Conservation (phyloP, 768 basidiomycete species). For the Collybia sordida region DNA sequence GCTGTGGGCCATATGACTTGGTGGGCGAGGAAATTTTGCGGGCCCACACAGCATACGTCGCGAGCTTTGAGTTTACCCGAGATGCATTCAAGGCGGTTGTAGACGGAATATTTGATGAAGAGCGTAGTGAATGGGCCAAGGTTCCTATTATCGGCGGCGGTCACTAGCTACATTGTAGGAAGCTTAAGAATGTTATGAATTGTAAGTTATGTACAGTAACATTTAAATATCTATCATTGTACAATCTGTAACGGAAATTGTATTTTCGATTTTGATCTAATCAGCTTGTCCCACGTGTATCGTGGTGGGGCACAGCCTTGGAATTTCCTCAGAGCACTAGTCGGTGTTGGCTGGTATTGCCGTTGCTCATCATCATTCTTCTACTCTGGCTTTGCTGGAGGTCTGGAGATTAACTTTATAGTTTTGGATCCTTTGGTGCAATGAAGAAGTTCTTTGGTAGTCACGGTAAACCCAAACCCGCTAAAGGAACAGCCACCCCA, state of each 20-base stretch:
- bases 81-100: conserved; percentile 47
- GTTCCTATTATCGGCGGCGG: background rate
- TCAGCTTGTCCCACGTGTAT: conserved; percentile 1
- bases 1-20: conserved; percentile 69
- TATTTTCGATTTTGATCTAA: conserved; percentile 1
- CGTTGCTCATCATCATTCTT: conserved; percentile 2
- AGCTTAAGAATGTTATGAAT: no score
- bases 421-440: background rate
- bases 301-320: conserved; percentile 2
- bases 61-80: conserved; percentile 60
- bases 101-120: conserved; percentile 42
- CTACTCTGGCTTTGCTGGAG: background rate
- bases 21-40: conserved; percentile 24
- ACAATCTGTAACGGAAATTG: no score
- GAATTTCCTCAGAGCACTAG: no score
- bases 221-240: no score
- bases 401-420: background rate
- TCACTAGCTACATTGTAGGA: no score
- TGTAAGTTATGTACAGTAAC: no score
- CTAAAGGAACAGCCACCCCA: conserved; percentile 27
- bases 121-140: background rate
- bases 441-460: conserved; percentile 63
- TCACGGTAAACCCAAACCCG: conserved; percentile 40
- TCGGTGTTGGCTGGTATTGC: conserved; percentile 5
- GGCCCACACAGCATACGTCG: conserved; percentile 37